These are phyloP conservation scores for Rhizopus delemar DNA, from an alignment of 371 early-diverging fungal species.

Conservation along the genomic window DNA sequence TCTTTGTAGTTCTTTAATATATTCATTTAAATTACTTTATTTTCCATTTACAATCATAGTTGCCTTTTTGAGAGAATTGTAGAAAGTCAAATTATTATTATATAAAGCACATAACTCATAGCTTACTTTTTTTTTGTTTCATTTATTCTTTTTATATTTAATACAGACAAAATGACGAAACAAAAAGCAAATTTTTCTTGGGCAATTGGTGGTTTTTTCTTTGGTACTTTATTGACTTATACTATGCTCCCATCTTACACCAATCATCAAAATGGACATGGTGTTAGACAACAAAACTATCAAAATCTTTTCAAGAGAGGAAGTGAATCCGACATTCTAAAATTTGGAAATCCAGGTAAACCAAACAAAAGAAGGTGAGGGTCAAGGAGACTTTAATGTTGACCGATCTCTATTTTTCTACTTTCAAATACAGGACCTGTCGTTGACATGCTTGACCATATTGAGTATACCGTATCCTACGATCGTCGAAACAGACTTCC, in stretches of 20 bases:
- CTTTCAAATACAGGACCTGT: constrained; percentile 40
- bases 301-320: background rate
- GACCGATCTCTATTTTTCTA: too few species aligned
- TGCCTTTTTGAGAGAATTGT: too few species aligned
- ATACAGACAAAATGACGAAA: background rate
- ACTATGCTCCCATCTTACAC: background rate
- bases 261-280: background rate
- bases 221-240: background rate
- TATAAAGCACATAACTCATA: too few species aligned
- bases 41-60: too few species aligned
- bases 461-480: constrained; percentile 58
- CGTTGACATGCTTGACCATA: constrained; percentile 50
- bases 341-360: constrained; percentile 51
- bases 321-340: constrained; percentile 17
- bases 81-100: too few species aligned
- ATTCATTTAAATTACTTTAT: too few species aligned
- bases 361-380: too few species aligned
- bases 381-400: too few species aligned
- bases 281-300: background rate
- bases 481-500: constrained; percentile 77
- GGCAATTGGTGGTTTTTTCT: background rate
- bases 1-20: too few species aligned
- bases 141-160: background rate
- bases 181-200: background rate
- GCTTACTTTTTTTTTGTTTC: background rate